Evolutionary conservation across 352 stramenopile genomes (phyloP).

Genomic region (Globisporangium yorkense): DNA sequence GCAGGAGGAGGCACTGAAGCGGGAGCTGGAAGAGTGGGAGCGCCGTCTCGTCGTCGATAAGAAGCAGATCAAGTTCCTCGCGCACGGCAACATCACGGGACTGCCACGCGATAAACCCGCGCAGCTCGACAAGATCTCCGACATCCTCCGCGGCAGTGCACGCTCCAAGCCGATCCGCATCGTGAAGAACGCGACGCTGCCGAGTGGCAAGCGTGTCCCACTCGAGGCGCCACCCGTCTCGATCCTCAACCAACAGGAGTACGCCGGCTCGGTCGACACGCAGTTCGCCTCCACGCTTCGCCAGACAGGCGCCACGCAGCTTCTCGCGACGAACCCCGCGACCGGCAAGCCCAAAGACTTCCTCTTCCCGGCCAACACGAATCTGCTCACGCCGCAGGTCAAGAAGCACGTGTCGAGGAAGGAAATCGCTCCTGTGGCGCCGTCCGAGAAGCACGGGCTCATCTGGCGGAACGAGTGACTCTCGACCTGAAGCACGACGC

Average conservation of each 20-base stretch:
- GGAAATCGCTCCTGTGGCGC: slow-evolving; percentile 26
- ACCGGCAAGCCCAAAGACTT: slow-evolving; percentile 49
- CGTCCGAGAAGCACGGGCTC: slow-evolving; percentile 35
- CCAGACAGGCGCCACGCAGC: slow-evolving; percentile 26
- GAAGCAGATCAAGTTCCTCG: slow-evolving; percentile 80
- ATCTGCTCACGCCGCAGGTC: slow-evolving; percentile 48
- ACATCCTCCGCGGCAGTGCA: slow-evolving; percentile 53
- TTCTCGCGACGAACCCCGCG: slow-evolving; percentile 22
- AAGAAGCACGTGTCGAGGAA: slow-evolving; percentile 56
- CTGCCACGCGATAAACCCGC: slow-evolving; percentile 37
- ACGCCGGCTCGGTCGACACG: slow-evolving; percentile 37
- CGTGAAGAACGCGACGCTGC: slow-evolving; percentile 68
- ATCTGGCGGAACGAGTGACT: slow-evolving; percentile 44
- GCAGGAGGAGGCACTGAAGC: slow-evolving; percentile 62
- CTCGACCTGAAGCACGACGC: background rate
- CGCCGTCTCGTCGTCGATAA: slow-evolving; percentile 85
- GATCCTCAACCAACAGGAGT: slow-evolving; percentile 66
- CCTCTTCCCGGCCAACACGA: slow-evolving; percentile 48
- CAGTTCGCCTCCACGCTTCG: slow-evolving; percentile 50
- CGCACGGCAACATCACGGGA: slow-evolving; percentile 81
- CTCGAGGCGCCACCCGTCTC: slow-evolving; percentile 54
- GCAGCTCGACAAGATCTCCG: slow-evolving; percentile 72
- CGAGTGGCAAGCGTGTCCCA: slow-evolving; percentile 66
- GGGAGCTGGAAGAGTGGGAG: slow-evolving; percentile 68
- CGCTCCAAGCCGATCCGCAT: slow-evolving; percentile 69